Evolutionary conservation across 306 rosid species (phyloP).

Genomic region (Hippophae tibetana): DNA sequence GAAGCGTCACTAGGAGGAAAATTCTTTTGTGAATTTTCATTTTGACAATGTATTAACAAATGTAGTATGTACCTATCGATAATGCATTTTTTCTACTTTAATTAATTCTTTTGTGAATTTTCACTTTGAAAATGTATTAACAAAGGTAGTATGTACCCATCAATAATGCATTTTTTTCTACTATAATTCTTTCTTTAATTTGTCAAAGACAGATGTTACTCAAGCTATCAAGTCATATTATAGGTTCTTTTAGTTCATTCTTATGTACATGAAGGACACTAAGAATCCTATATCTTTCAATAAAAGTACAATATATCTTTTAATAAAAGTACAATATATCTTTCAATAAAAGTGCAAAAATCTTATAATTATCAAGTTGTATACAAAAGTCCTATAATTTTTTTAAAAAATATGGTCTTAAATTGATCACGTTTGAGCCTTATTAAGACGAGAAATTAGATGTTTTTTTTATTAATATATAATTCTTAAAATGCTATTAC

Average conservation of each 20-base stretch:
- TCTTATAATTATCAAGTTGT: too few relatives aligned
- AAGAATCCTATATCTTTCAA: not conserved
- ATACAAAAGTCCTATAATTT: too few relatives aligned
- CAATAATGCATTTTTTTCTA: too few relatives aligned
- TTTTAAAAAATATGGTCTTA: too few relatives aligned
- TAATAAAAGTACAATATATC: too few relatives aligned
- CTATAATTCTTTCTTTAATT: too few relatives aligned
- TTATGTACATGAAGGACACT: not conserved
- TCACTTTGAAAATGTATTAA: not conserved
- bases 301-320: too few relatives aligned
- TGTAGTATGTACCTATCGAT: not conserved
- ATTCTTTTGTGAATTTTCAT: not conserved
- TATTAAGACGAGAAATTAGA: too few relatives aligned
- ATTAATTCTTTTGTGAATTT: not conserved
- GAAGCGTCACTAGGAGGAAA: conserved; percentile 60
- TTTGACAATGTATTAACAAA: not conserved
- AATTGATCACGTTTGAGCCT: too few relatives aligned
- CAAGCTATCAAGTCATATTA: not conserved
- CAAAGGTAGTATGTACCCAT: not conserved
- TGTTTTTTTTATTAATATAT: too few relatives aligned
- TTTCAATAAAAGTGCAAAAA: not conserved
- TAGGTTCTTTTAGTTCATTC: not conserved
- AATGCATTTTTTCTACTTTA: too few relatives aligned
- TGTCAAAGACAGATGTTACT: not conserved
- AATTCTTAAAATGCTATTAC: too few relatives aligned